Base-by-base conservation (phyloP, 495 filamentous ascomycete species). In the Hypoxylon cercidicola region DNA sequence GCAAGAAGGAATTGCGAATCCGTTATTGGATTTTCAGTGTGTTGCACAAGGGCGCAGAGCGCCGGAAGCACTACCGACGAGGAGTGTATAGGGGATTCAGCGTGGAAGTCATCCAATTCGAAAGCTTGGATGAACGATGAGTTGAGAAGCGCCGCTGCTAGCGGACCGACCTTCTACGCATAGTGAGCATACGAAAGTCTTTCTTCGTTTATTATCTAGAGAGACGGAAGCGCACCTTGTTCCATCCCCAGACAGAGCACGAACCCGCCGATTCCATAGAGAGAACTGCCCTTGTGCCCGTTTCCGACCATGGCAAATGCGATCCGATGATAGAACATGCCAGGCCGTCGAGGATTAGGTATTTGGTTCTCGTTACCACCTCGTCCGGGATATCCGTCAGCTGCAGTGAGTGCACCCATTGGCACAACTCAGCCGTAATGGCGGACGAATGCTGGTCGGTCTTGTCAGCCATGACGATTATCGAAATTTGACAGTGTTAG, bases 331-430 rank as follows among this genome's bases (percentile, higher is more conserved):
- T 50, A n/a, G 45, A 75, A 56, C 76, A 82, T 3, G 66, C 75
- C 1, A 83, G 49, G 16, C 79, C 79, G 55, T 83, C 81, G 0
- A 82, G 63, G 16, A 84, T 75, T 10, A 81, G 66, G 65, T 82
- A 71, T 62, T 82, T 81, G 3, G 74, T 75, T 15, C 78, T 65
- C 40, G 47, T 43, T 12, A 62, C 15, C 20, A 62, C 60, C 8
- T 12, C 16, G 13, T 35, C 51, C n/a, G 60, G 60, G 15, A 62
- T 62, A 15, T 62, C 60, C 47, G 47, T 47, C 23, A 48, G 39
- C 28, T 62, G n/a, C n/a, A n/a, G n/a, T 46, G 32, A 62, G 60
- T 12, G 20, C 44, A 64, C 47, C 53, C 61, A 57, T 6, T 54
- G 37, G 40, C 53, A 53, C 20, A 58, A 28, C 12, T 19, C 51